Conservation (phyloP, 2,329 filamentous ascomycete genomes). For the Apiospora pterosperma region DNA sequence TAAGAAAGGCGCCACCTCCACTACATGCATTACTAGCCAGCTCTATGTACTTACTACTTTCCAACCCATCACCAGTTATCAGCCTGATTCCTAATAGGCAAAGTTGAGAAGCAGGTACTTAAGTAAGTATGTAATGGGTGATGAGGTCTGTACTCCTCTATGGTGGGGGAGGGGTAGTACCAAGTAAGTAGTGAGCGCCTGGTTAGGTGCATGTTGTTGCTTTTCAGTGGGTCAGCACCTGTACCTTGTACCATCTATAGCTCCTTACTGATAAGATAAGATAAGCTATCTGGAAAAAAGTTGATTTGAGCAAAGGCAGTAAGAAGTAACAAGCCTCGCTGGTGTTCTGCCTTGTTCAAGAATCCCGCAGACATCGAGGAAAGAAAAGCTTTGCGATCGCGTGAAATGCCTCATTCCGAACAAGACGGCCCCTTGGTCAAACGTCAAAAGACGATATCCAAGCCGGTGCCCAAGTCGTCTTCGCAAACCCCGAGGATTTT, state of each 20-base stretch:
- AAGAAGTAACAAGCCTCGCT: not conserved
- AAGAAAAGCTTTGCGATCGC: not conserved
- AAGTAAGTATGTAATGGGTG: too few species aligned
- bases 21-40: not conserved
- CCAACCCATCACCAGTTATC: too few species aligned
- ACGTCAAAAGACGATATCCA: conserved; percentile 64
- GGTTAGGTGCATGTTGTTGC: too few species aligned
- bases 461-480: conserved; percentile 32
- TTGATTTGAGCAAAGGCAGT: not conserved
- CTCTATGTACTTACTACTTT: too few species aligned
- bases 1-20: not conserved
- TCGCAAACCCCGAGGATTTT: conserved; percentile 74
- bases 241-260: not conserved
- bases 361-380: not conserved
- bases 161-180: not conserved
- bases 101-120: not conserved
- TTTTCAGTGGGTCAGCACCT: not conserved
- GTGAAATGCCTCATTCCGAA: conserved; percentile 54
- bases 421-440: conserved; percentile 66
- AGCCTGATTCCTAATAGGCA: too few species aligned
- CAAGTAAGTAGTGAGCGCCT: too few species aligned
- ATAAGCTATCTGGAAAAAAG: not conserved
- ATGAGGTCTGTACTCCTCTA: too few species aligned
- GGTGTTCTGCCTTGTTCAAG: not conserved
- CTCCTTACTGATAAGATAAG: not conserved